Percentiles rank a stretch among this genome's conserved stretches.
Evolutionary conservation across 306 rosid species (phyloP).

Genomic region (Vicia sativa): DNA sequence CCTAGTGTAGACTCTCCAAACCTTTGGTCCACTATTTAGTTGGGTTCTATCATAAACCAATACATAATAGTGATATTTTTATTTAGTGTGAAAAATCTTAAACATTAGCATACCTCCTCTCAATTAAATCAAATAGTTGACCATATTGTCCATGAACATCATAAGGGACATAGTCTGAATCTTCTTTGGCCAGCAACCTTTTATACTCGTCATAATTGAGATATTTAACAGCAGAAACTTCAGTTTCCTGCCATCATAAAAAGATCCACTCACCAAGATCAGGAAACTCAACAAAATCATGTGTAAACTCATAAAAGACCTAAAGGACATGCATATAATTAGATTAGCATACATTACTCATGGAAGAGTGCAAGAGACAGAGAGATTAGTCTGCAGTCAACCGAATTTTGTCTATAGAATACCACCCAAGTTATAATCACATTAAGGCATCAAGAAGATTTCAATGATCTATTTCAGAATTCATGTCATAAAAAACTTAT

Average conservation of each 20-base stretch:
- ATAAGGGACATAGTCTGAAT: constrained; percentile 72
- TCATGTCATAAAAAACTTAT: not conserved
- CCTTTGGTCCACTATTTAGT: not conserved
- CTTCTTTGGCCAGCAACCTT: constrained; percentile 65
- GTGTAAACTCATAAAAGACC: constrained; percentile 16
- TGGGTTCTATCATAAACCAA: constrained; percentile 20
- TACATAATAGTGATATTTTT: constrained; percentile 11
- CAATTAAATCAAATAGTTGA: constrained; percentile 76
- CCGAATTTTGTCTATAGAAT: constrained; percentile 18
- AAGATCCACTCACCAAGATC: constrained; percentile 32
- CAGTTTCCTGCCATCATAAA: constrained; percentile 64
- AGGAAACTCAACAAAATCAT: constrained; percentile 23
- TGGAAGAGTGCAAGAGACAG: not conserved
- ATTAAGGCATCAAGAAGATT: not conserved
- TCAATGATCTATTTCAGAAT: not conserved
- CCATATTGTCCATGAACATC: constrained; percentile 81
- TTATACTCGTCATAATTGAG: constrained; percentile 71
- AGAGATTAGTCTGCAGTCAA: not conserved
- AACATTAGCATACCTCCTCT: constrained; percentile 54
- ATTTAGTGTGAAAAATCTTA: constrained; percentile 19
- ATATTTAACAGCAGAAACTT: constrained; percentile 94
- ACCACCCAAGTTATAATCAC: not conserved
- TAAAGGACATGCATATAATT: constrained; percentile 20
- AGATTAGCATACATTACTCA: constrained; percentile 20
- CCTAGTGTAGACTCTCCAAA: not conserved